These are phyloP conservation scores for Phytopythium mirpurense DNA, from an alignment of 352 stramenopile species.

Conservation along the genomic window DNA sequence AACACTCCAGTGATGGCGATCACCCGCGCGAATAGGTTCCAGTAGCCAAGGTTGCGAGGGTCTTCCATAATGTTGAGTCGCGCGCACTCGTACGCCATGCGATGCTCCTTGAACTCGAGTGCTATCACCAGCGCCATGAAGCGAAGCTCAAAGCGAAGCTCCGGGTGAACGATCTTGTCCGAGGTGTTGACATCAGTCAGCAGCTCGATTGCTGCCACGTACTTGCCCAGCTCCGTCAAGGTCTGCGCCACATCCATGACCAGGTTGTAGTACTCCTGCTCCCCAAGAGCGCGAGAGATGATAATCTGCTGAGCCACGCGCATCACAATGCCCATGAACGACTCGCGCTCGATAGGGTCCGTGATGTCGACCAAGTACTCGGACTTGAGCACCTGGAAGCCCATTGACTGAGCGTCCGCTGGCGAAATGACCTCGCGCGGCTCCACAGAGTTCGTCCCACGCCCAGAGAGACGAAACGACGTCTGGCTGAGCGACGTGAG, in stretches of 20 bases:
- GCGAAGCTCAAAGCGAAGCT: constrained; percentile 70
- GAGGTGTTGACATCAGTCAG: constrained; percentile 85
- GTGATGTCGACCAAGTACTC: constrained; percentile 82
- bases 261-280: constrained; percentile 72
- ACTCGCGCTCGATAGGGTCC: constrained; percentile 64
- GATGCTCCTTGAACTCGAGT: constrained; percentile 80
- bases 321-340: constrained; percentile 84
- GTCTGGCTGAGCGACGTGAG: constrained; percentile 78
- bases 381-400: constrained; percentile 77
- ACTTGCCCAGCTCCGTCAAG: constrained; percentile 75
- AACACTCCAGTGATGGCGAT: constrained; percentile 82
- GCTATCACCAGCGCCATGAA: constrained; percentile 82
- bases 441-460: constrained; percentile 49
- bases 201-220: constrained; percentile 79
- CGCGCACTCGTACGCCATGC: constrained; percentile 86
- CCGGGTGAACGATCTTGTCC: constrained; percentile 71
- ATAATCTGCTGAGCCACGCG: constrained; percentile 79
- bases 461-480: constrained; percentile 60
- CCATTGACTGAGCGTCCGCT: constrained; percentile 56
- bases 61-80: constrained; percentile 86
- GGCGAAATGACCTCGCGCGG: constrained; percentile 51
- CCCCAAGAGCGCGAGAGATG: constrained; percentile 61
- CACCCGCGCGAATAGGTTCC: constrained; percentile 80
- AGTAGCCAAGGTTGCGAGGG: constrained; percentile 73
- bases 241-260: constrained; percentile 78